Base-by-base conservation (phyloP, 169 alveolate genomes). In the Eimeria sp. region DNA sequence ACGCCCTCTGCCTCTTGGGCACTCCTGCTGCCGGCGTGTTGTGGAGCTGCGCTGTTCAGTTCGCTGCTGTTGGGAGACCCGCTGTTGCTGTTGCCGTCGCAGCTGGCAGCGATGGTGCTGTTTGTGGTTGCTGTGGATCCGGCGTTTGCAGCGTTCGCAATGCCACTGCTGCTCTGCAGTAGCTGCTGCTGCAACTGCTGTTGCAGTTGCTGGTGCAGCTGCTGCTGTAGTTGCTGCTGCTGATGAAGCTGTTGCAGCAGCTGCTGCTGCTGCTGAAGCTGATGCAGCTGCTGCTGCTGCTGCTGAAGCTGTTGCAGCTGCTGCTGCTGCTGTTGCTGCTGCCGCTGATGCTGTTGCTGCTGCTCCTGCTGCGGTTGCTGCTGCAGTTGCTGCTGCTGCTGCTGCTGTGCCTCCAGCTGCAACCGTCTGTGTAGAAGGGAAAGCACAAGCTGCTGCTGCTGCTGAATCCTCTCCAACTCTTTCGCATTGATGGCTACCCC, bases 351-450 rank as follows among this genome's bases (percentile, higher is more conserved):
- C 91, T 82, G 75, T 22, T 51, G 67, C 75, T 51, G 73, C 91
- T 25, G 91, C 91, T 51, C 27, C 72, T 82, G 43, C 72, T 51
- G 67, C 43, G 47, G 91, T 47, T 82, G 91, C 91, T 82, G 91
- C 91, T 82, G 67, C 67, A 82, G 73, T 72, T 49, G 75, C 73
- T 82, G 91, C 88, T 78, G 88, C 88, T 90, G 95, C 97, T 34
- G 88, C 40, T 34, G 40, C 40, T 34, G 40, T 34, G 40, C 40
- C 40, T 34, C 40, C 40, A 34, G 40, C 40, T 34, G 40, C 40
- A 34, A 34, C 40, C 40, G 40, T 34, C 40, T 34, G 40, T 34
- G 40, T 2, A 34, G 2, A 34, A 34, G 40, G 40, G 40, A 34
- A 34, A 34, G 40, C 40, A 34, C 40, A 34, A 34, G 40, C 40